A percentile compares a stretch with the other conserved stretches of the same genome.
These are phyloP conservation scores for Helotiales sp. DNA, from an alignment of 2,329 filamentous ascomycete species.

Conservation along the genomic window DNA sequence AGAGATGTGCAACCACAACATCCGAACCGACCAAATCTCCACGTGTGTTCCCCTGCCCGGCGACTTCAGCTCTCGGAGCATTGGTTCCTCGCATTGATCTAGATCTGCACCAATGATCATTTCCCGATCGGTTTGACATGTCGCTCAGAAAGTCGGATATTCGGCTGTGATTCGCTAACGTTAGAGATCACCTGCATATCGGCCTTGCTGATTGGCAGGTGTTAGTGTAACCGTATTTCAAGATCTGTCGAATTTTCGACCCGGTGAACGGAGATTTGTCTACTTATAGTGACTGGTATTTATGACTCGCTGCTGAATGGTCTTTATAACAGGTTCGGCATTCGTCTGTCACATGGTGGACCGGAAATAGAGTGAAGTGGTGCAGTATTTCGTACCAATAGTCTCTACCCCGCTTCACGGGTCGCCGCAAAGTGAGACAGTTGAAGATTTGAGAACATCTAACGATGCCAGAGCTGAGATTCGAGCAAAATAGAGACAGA, in stretches of 20 bases:
- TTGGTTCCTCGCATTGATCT: not conserved
- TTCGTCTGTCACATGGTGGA: not conserved
- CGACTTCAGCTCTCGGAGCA: not conserved
- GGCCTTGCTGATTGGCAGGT: not conserved
- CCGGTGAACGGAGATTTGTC: not conserved
- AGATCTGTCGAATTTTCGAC: not conserved
- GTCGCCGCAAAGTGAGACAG: not conserved
- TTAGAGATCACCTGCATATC: slow-evolving; percentile 6
- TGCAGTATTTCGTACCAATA: not conserved
- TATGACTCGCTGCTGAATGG: not conserved
- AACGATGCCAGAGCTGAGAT: not conserved
- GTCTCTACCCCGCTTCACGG: not conserved
- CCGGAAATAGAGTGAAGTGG: not conserved
- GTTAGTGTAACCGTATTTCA: not conserved
- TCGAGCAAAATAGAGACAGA: not conserved
- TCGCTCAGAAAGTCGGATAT: not conserved
- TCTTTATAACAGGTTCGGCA: not conserved
- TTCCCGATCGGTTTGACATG: not conserved
- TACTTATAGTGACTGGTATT: not conserved
- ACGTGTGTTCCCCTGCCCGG: not conserved
- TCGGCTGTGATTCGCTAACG: not conserved
- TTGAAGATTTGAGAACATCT: not conserved
- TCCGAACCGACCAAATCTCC: not conserved
- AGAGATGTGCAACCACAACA: not conserved
- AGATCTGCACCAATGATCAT: not conserved